These are phyloP conservation scores for Pyrenochaeta sp. DNA, from an alignment of 2,329 filamentous ascomycete species.

Conservation along the genomic window DNA sequence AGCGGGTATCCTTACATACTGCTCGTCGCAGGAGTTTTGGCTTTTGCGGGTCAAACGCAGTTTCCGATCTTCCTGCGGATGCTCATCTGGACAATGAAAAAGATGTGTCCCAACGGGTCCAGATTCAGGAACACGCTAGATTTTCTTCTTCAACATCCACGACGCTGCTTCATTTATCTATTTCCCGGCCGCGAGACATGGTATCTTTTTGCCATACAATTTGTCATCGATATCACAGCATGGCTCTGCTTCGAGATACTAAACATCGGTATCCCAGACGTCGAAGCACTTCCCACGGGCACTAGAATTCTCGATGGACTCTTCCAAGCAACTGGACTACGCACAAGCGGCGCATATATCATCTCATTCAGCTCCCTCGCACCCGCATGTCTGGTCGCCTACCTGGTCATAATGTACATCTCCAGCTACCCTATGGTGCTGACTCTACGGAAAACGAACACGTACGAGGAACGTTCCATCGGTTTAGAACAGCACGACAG, in stretches of 20 bases:
- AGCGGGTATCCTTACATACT: conserved; percentile 57
- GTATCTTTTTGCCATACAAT: conserved; percentile 70
- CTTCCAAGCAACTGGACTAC: conserved; percentile 69
- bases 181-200: conserved; percentile 71
- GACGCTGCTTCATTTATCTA: conserved; percentile 70
- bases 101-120: conserved; percentile 52
- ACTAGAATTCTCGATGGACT: conserved; percentile 69
- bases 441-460: conserved; percentile 73
- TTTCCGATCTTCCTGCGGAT: conserved; percentile 68
- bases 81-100: conserved; percentile 65
- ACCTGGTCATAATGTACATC: conserved; percentile 73
- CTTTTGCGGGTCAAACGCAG: conserved; percentile 63
- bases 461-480: conserved; percentile 74
- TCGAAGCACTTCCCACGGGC: conserved; percentile 61
- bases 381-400: conserved; percentile 67
- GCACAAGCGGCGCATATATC: conserved; percentile 72
- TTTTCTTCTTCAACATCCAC: conserved; percentile 70
- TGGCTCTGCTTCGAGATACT: conserved; percentile 73
- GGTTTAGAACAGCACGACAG: conserved; percentile 60
- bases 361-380: conserved; percentile 65
- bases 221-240: conserved; percentile 68
- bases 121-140: conserved; percentile 57
- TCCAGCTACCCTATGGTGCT: conserved; percentile 70
- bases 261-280: conserved; percentile 67
- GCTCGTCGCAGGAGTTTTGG: conserved; percentile 58